Conservation (phyloP, 257 asterid species). For the Solanum gracilifrons region DNA sequence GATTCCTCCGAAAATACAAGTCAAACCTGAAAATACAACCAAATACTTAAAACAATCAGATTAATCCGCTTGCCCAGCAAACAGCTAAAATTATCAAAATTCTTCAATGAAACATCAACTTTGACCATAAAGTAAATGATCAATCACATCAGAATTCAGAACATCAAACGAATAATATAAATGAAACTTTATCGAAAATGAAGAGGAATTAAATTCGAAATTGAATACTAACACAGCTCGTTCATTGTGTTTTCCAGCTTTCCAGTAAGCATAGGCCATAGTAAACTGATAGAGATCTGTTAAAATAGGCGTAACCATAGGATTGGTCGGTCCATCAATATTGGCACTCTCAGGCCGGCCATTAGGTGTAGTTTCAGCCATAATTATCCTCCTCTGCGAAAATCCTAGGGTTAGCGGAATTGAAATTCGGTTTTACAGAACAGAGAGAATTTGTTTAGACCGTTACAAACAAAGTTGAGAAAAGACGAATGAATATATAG, state of each 20-base stretch:
- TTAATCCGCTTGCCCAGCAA: not conserved
- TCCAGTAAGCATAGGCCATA: conserved; percentile 99
- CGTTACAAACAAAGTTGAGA: conserved; percentile 15
- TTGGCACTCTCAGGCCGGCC: conserved; percentile 17
- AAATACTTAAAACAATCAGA: not conserved
- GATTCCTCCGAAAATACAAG: conserved; percentile 69
- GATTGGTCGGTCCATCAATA: conserved; percentile 73
- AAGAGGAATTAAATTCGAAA: not conserved
- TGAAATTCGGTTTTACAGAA: not conserved
- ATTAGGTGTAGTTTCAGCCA: conserved; percentile 30
- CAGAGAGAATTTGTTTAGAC: not conserved
- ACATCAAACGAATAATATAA: not conserved
- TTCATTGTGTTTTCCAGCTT: conserved; percentile 79
- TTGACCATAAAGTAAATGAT: not conserved
- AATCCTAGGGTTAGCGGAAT: conserved; percentile 7
- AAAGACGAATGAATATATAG: not conserved
- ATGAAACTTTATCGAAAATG: not conserved
- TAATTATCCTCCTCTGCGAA: not conserved
- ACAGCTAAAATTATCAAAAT: not conserved
- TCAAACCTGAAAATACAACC: conserved; percentile 60
- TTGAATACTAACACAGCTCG: conserved; percentile 69
- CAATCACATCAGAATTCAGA: not conserved
- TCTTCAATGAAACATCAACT: not conserved
- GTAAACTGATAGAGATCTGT: conserved; percentile 98
- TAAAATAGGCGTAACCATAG: conserved; percentile 91